Conservation (phyloP, 208 protist species). For the Naegleria gruberi region DNA sequence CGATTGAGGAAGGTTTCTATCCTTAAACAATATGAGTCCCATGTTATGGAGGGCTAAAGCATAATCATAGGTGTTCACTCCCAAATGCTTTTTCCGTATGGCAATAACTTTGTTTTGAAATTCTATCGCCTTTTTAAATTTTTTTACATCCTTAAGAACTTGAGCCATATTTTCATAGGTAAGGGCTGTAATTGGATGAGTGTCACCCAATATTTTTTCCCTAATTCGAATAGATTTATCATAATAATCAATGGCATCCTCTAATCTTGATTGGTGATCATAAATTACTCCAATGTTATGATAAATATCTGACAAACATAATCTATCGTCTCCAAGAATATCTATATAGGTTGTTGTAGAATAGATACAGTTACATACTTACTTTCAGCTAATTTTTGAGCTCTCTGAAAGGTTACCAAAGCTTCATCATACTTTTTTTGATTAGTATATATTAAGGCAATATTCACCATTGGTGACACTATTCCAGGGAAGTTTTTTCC, state of each 20-base stretch:
- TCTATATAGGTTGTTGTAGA: not conserved
- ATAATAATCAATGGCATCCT: not conserved
- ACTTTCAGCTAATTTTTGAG: conserved; percentile 14
- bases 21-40: conserved; percentile 1
- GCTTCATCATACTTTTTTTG: conserved; percentile 1
- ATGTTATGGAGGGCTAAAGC: conserved; percentile 8
- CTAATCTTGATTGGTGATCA: not conserved
- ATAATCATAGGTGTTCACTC: conserved; percentile 4
- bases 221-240: conserved; percentile 6
- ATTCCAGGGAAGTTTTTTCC: conserved; percentile 13
- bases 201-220: not conserved
- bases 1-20: not conserved
- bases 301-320: conserved; percentile 11
- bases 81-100: not conserved
- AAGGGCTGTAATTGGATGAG: not conserved
- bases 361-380: not conserved
- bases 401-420: not conserved
- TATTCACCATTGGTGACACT: conserved; percentile 9
- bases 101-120: not conserved
- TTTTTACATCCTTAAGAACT: conserved; percentile 9
- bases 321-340: not conserved
- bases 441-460: not conserved
- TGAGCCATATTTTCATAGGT: not conserved
- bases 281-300: conserved; percentile 21
- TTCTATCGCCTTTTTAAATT: conserved; percentile 11